Evolutionary conservation across 2,329 filamentous ascomycete genomes (phyloP), one percentile per base, ranked within the genome.

Genomic region (Ophiocordyceps unilateralis): DNA sequence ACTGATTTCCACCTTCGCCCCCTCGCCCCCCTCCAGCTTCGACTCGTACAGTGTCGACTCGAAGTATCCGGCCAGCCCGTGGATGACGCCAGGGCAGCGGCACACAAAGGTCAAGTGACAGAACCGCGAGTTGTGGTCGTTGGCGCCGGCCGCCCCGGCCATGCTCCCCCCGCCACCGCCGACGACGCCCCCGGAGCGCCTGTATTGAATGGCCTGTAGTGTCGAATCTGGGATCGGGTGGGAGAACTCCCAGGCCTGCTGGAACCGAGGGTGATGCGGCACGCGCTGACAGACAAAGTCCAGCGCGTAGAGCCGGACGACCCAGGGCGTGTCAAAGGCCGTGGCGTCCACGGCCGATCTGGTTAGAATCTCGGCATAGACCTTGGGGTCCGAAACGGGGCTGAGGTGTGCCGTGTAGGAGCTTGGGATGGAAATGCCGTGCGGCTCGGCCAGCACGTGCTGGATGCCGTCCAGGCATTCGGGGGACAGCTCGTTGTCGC

Each of bases 391-490:
- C 1, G 88, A 76, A 50, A 98, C 85, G 1, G 93, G 91, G n/a
- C 83, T 88, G 46, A 95, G 66, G 58, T 95, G 87, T 4, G 91
- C 89, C 1, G 87, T 93, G 65, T 98, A 98, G 24, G 83, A 91
- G 49, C 79, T 74, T 1, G 91, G 91, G 49, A 98, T 96, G 1
- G 86, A 95, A 52, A 98, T 89, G 30, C 91, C 93, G 53, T 89
- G 76, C 1, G 72, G 70, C 0, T 81, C 67, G 11, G 74, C 67
- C n/a, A 98, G 66, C 38, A 96, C 83, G 54, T 89, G 81, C 57
- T 95, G 89, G 41, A 96, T 88, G 39, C 91, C 91, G 58, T 98
- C 91, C 11, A 98, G 71, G 55, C 91, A 98, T 64, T 98, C 91
- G 0, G 91, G 91, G 0, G 86, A 94, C 10, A 98, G 75, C 62